Conservation (phyloP, 148 eudicot genomes). For the Vaccinium myrtillus region DNA sequence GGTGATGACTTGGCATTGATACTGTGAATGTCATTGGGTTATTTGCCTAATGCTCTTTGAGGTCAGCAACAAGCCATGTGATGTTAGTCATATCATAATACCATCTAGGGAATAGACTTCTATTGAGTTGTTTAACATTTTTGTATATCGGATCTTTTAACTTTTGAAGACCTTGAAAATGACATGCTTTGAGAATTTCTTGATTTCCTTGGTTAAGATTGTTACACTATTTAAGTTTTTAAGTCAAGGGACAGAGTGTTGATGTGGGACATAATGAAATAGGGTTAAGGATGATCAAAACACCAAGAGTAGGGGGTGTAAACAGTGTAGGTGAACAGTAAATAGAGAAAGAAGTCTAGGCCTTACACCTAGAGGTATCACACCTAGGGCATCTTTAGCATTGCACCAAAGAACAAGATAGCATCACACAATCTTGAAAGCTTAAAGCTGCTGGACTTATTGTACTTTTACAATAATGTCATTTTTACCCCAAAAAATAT, state of each 20-base stretch:
- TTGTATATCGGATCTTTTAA: background rate
- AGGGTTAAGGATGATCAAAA: background rate
- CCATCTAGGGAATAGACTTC: background rate
- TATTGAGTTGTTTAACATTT: background rate
- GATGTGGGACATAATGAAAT: background rate
- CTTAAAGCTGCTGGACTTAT: background rate
- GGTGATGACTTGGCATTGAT: background rate
- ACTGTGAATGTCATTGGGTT: background rate
- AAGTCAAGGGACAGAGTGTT: background rate
- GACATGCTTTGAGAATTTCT: background rate
- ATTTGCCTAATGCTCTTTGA: background rate
- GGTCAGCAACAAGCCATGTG: too few species aligned
- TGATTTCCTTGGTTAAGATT: background rate
- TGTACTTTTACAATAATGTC: too few species aligned
- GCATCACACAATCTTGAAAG: background rate
- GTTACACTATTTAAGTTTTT: too few species aligned
- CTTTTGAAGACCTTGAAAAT: background rate
- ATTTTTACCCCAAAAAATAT: too few species aligned
- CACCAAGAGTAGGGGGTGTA: background rate
- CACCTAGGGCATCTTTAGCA: background rate
- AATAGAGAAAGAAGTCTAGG: background rate
- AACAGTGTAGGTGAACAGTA: background rate
- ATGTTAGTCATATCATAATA: background rate
- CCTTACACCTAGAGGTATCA: background rate
- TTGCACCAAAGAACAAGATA: background rate